Percentiles rank a stretch among this genome's conserved stretches.
Evolutionary conservation across 805 yeast genomes (phyloP).

Genomic region (Maudiozyma turicensis): DNA sequence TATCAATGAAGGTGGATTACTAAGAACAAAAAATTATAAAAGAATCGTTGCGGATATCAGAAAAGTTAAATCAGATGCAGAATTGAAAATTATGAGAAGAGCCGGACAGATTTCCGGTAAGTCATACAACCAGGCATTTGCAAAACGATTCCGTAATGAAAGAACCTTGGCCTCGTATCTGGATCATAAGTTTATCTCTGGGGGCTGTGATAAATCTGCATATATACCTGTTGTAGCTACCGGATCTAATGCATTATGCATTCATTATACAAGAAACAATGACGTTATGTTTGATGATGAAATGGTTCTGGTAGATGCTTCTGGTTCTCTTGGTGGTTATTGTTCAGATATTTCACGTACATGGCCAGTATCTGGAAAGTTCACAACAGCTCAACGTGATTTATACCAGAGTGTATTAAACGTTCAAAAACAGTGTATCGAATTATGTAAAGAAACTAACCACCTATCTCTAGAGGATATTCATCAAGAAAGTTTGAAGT

Average conservation of each 20-base stretch:
- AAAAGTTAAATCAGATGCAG: slow-evolving; percentile 64
- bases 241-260: slow-evolving; percentile 80
- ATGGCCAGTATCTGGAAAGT: slow-evolving; percentile 81
- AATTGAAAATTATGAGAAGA: slow-evolving; percentile 65
- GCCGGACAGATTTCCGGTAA: slow-evolving; percentile 78
- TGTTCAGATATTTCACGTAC: slow-evolving; percentile 93
- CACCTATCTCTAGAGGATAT: slow-evolving; percentile 58
- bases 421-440: slow-evolving; percentile 72
- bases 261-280: slow-evolving; percentile 91
- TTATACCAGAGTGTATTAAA: slow-evolving; percentile 80
- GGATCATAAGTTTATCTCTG: slow-evolving; percentile 71
- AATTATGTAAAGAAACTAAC: slow-evolving; percentile 46
- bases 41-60: slow-evolving; percentile 33
- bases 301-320: slow-evolving; percentile 87
- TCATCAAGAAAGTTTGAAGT: slow-evolving; percentile 57
- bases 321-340: slow-evolving; percentile 89
- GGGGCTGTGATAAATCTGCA: slow-evolving; percentile 86
- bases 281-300: slow-evolving; percentile 69
- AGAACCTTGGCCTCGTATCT: slow-evolving; percentile 68
- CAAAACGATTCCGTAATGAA: slow-evolving; percentile 57
- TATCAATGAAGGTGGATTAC: slow-evolving; percentile 1
- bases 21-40: slow-evolving; percentile 6
- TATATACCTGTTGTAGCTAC: slow-evolving; percentile 96
- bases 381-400: slow-evolving; percentile 71
- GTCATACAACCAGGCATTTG: slow-evolving; percentile 77